Percentiles rank a stretch among this genome's conserved stretches.
phyloP scores from a whole-genome alignment of 164 flowering plant genomes.

The Umbilicus rupestris region DNA sequence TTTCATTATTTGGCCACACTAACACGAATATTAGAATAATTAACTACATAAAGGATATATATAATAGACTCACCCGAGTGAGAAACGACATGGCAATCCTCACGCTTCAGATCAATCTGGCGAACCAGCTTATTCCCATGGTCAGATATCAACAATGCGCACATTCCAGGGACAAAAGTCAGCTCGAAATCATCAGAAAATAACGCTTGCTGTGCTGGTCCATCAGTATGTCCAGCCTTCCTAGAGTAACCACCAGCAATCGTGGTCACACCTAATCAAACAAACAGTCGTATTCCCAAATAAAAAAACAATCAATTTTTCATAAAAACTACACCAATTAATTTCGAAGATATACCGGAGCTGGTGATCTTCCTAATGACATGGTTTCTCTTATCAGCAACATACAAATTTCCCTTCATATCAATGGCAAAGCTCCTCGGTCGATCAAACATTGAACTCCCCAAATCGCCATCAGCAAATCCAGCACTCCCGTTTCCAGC shows the following conservation, averaged over 20 bases:
- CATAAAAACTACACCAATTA: not conserved
- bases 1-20: not conserved
- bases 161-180: conserved; percentile 38
- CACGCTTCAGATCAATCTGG: conserved; percentile 46
- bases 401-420: conserved; percentile 57
- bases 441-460: conserved; percentile 31
- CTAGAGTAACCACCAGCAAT: conserved; percentile 60
- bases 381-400: conserved; percentile 48
- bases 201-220: conserved; percentile 65
- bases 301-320: not conserved
- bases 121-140: conserved; percentile 57
- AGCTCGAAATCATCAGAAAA: conserved; percentile 64
- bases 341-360: conserved; percentile 26
- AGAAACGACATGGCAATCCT: conserved; percentile 41
- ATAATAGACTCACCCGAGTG: conserved; percentile 25
- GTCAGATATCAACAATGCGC: conserved; percentile 59
- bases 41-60: not conserved
- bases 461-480: conserved; percentile 46
- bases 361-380: conserved; percentile 52
- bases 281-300: not conserved
- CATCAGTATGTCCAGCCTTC: conserved; percentile 44
- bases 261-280: conserved; percentile 62
- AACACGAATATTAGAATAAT: not conserved
- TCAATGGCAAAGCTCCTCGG: conserved; percentile 71
- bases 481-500: conserved; percentile 43